Conservation (phyloP, 2,329 filamentous ascomycete genomes). For the Aspergillus ruber region DNA sequence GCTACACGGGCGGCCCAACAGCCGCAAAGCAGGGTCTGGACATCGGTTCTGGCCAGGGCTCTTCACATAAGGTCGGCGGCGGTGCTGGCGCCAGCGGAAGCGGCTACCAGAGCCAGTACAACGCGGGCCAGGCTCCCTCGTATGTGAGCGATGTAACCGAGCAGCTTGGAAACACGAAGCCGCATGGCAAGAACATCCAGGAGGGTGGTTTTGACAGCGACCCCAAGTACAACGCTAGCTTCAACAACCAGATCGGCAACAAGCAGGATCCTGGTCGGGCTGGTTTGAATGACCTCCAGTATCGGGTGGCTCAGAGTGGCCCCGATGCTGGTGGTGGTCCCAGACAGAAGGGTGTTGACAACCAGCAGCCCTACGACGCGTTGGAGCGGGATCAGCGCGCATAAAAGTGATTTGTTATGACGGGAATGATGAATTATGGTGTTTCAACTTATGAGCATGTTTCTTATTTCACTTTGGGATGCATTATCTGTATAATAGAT, state of each 20-base stretch:
- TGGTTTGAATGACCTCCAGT: slow-evolving; percentile 37
- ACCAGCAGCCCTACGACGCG: slow-evolving; percentile 16
- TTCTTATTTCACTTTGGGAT: no score
- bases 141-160: slow-evolving; percentile 32
- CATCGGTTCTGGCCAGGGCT: slow-evolving; percentile 16
- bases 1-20: slow-evolving; percentile 31
- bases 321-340: slow-evolving; percentile 18
- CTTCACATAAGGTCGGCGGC: slow-evolving; percentile 9
- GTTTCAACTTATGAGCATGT: neutral
- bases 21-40: slow-evolving; percentile 26
- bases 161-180: slow-evolving; percentile 32
- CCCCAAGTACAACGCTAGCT: slow-evolving; percentile 44
- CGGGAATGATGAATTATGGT: neutral
- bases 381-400: slow-evolving; percentile 24
- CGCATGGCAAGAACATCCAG: slow-evolving; percentile 47
- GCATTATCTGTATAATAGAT: no score
- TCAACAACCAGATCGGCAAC: slow-evolving; percentile 47
- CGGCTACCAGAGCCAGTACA: slow-evolving; percentile 19
- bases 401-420: slow-evolving; percentile 9
- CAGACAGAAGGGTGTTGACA: slow-evolving; percentile 20
- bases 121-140: slow-evolving; percentile 29
- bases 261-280: slow-evolving; percentile 50
- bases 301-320: slow-evolving; percentile 22
- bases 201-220: slow-evolving; percentile 43
- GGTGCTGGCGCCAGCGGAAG: slow-evolving; percentile 13